phyloP scores from a whole-genome alignment of 1,284 basidiomycete species.

The Boletus semigastroideus region DNA sequence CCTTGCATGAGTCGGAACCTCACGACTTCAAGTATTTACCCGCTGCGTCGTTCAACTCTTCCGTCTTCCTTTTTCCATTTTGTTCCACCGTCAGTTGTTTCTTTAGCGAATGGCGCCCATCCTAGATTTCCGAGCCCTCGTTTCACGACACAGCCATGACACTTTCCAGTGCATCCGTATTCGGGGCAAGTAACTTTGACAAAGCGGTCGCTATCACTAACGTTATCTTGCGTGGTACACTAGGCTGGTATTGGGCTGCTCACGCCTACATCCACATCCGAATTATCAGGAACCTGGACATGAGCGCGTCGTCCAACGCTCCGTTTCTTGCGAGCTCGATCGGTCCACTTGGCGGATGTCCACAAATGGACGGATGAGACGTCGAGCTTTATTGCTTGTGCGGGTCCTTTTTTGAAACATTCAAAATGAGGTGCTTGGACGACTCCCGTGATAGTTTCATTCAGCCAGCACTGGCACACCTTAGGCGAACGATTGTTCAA shows the following conservation, averaged over 20 bases:
- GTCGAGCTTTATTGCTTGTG: too few relatives aligned
- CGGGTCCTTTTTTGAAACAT: too few relatives aligned
- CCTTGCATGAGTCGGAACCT: too few relatives aligned
- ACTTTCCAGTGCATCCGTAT: slow-evolving; percentile 14
- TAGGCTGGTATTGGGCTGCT: slow-evolving; percentile 51
- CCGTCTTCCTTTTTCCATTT: too few relatives aligned
- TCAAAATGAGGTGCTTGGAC: background rate
- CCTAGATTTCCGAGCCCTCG: background rate
- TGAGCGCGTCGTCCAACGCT: too few relatives aligned
- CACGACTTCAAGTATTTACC: too few relatives aligned
- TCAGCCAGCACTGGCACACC: slow-evolving; percentile 33
- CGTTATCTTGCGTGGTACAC: background rate
- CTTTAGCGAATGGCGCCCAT: background rate
- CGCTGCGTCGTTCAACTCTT: too few relatives aligned
- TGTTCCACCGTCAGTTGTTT: too few relatives aligned
- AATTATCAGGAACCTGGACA: slow-evolving; percentile 37
- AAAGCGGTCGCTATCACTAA: background rate
- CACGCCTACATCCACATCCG: slow-evolving; percentile 42
- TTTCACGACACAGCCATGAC: slow-evolving; percentile 11
- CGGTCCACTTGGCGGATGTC: too few relatives aligned
- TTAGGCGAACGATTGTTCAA: slow-evolving; percentile 15
- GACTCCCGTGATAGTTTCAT: too few relatives aligned
- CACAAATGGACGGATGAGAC: too few relatives aligned
- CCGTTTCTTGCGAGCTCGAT: background rate
- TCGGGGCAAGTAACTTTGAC: slow-evolving; percentile 17